Percentiles rank a stretch among this genome's conserved stretches.
Conservation (phyloP, 495 filamentous ascomycete species). For the Aspergillus incahuasiensis region DNA sequence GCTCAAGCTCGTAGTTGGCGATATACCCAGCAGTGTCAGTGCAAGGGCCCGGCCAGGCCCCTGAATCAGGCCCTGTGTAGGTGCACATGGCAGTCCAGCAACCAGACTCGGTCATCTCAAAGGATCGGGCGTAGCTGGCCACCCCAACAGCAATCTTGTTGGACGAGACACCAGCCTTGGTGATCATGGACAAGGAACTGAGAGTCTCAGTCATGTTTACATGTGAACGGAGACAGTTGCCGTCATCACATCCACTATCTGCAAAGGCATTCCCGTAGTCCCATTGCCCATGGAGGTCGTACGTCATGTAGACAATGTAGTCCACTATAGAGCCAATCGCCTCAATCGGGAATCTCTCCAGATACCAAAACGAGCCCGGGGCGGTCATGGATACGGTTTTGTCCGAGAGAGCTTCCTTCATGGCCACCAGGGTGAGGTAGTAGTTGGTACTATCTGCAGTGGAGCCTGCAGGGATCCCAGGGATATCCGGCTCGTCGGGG, state of each 20-base stretch:
- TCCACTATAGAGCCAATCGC: conserved; percentile 21
- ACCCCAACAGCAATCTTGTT: neutral
- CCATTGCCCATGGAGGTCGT: conserved; percentile 33
- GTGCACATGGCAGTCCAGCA: neutral
- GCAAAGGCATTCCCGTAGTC: conserved; percentile 15
- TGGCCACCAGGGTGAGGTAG: conserved; percentile 24
- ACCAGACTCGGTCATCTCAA: neutral
- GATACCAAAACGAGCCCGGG: conserved; percentile 30
- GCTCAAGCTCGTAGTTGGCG: too few species aligned
- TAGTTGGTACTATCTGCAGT: conserved; percentile 8
- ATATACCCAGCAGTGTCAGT: too few species aligned
- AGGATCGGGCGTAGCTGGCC: conserved; percentile 9
- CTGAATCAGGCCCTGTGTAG: neutral
- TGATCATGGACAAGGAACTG: conserved; percentile 30
- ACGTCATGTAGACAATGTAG: conserved; percentile 37
- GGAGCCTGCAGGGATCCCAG: conserved; percentile 29
- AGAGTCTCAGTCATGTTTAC: conserved; percentile 39
- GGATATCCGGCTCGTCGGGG: conserved; percentile 35
- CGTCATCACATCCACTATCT: conserved; percentile 18
- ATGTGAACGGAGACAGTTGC: conserved; percentile 36
- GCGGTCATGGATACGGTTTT: conserved; percentile 17
- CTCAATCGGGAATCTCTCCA: conserved; percentile 26
- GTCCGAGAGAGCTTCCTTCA: neutral
- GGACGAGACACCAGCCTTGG: neutral
- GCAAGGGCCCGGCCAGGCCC: too few species aligned